phyloP scores from a whole-genome alignment of 2,329 filamentous ascomycete genomes.

The Colletotrichum eleusines region DNA sequence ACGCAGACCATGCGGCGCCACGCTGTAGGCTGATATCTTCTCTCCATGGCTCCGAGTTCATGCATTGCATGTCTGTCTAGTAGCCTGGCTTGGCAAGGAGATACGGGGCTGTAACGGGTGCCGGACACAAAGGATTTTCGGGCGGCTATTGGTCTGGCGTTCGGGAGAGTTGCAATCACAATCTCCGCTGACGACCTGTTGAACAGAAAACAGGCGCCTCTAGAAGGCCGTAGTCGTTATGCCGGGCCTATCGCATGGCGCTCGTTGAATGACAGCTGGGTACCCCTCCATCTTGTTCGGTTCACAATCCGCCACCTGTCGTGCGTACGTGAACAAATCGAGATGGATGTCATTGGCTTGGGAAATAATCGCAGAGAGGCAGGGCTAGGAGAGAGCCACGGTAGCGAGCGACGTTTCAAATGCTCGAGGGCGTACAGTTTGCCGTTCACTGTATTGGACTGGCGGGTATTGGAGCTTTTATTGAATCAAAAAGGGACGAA shows the following conservation, averaged over 20 bases:
- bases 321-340: neutral
- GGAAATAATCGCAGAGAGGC: neutral
- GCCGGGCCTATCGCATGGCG: neutral
- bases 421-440: neutral
- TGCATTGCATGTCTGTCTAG: constrained; percentile 6
- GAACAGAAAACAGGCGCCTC: constrained; percentile 1
- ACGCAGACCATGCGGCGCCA: neutral
- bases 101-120: neutral
- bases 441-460: constrained; percentile 2
- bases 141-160: neutral
- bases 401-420: neutral
- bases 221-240: neutral
- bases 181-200: neutral
- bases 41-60: neutral
- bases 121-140: constrained; percentile 1
- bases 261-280: neutral
- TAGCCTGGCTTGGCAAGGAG: constrained; percentile 2
- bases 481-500: neutral
- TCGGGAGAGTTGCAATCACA: constrained; percentile 1
- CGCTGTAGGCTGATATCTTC: neutral
- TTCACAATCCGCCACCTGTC: neutral
- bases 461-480: neutral
- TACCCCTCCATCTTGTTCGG: neutral
- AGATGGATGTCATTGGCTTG: neutral
- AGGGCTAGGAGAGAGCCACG: neutral